Evolutionary conservation across 1,139 yeast species (phyloP).

Genomic region (Yamadazyma oceani): DNA sequence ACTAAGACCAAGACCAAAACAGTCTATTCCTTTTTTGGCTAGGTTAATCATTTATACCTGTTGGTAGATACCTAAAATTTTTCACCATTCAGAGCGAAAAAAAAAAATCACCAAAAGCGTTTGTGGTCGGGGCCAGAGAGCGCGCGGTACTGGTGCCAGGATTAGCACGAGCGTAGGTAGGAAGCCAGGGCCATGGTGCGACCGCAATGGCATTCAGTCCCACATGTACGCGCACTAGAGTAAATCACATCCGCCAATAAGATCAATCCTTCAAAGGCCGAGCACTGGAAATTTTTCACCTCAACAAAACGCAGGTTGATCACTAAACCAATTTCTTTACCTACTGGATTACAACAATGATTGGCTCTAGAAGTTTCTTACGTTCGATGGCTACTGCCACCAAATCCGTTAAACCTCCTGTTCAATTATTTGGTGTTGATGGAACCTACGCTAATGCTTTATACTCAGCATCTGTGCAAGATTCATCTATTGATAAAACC

Average conservation of each 20-base stretch:
- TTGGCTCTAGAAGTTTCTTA: conserved; percentile 67
- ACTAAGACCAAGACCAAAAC: too few species aligned
- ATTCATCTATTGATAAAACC: conserved; percentile 72
- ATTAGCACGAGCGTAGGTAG: too few species aligned
- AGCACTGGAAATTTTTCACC: conserved; percentile 3
- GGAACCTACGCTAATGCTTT: conserved; percentile 97
- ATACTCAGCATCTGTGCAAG: conserved; percentile 88
- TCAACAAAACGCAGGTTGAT: conserved; percentile 1
- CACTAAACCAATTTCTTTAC: too few species aligned
- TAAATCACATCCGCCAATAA: conserved; percentile 15
- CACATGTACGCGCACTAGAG: conserved; percentile 3
- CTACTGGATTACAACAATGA: conserved; percentile 25
- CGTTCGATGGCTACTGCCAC: conserved; percentile 72
- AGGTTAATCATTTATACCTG: too few species aligned
- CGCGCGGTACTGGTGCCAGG: too few species aligned
- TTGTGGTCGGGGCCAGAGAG: too few species aligned
- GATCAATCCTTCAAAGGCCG: conserved; percentile 4
- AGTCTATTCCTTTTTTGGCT: too few species aligned
- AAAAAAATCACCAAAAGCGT: too few species aligned
- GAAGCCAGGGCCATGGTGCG: too few species aligned
- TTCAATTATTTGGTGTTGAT: conserved; percentile 91
- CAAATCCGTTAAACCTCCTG: conserved; percentile 74
- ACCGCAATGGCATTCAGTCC: not conserved
- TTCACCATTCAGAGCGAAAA: too few species aligned
- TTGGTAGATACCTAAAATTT: too few species aligned